phyloP scores from a whole-genome alignment of 495 filamentous ascomycete genomes.

The Penicillium egyptiacum region DNA sequence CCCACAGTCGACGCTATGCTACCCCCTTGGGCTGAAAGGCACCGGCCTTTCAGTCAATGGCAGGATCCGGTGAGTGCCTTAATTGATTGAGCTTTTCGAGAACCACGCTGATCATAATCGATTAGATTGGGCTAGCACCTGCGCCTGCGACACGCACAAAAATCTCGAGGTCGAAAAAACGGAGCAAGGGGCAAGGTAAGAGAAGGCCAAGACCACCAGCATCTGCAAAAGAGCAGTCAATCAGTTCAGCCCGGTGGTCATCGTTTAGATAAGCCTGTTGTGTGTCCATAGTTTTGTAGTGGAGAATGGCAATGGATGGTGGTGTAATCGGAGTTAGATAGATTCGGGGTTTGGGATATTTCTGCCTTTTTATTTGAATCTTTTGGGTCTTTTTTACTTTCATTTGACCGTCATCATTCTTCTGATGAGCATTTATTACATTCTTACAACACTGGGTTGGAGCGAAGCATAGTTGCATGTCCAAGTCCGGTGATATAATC shows the following conservation, averaged over 20 bases:
- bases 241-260: neutral
- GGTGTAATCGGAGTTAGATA: neutral
- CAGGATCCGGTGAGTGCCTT: neutral
- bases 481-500: neutral
- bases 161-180: neutral
- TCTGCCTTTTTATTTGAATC: neutral
- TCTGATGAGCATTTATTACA: neutral
- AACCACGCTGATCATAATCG: neutral
- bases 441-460: neutral
- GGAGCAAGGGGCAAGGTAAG: neutral
- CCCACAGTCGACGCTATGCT: neutral
- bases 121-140: neutral
- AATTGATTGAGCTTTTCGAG: neutral
- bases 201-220: neutral
- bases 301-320: neutral
- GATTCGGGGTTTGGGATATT: neutral
- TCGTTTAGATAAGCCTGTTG: neutral
- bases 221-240: neutral
- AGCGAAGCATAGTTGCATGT: neutral
- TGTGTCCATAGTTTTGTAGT: neutral
- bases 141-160: neutral
- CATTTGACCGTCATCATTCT: neutral
- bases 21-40: neutral
- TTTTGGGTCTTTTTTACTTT: neutral
- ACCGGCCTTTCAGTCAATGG: conserved; percentile 6